phyloP scores from a whole-genome alignment of 768 basidiomycete genomes.

The Suillus decipiens region DNA sequence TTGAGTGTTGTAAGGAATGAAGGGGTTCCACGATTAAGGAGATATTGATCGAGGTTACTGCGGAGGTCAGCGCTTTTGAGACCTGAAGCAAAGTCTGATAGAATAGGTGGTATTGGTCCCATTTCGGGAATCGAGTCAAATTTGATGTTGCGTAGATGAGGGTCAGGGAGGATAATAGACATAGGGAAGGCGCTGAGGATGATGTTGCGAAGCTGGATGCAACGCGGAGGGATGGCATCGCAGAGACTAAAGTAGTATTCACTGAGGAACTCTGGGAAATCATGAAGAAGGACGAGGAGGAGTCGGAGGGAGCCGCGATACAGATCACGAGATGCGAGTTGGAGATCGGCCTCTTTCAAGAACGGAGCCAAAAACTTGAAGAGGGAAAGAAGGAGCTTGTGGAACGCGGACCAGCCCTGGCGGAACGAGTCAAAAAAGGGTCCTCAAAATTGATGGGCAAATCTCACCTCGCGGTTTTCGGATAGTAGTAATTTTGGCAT shows the following conservation, averaged over 20 bases:
- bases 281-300: slow-evolving; percentile 93
- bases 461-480: slow-evolving; percentile 79
- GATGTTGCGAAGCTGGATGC: slow-evolving; percentile 96
- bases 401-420: slow-evolving; percentile 94
- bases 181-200: slow-evolving; percentile 95
- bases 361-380: slow-evolving; percentile 95
- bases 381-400: slow-evolving; percentile 88
- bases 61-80: slow-evolving; percentile 83
- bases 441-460: slow-evolving; percentile 1
- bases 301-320: slow-evolving; percentile 90
- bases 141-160: slow-evolving; percentile 72
- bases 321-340: slow-evolving; percentile 78
- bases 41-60: slow-evolving; percentile 78
- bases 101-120: slow-evolving; percentile 87
- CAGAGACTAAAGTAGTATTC: slow-evolving; percentile 97
- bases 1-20: slow-evolving; percentile 77
- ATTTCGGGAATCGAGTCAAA: slow-evolving; percentile 84
- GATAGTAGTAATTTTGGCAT: slow-evolving; percentile 93
- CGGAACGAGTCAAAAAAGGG: slow-evolving; percentile 15
- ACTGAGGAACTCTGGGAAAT: slow-evolving; percentile 97
- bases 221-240: slow-evolving; percentile 88
- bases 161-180: slow-evolving; percentile 78
- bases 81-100: slow-evolving; percentile 87
- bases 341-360: slow-evolving; percentile 79
- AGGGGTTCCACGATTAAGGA: slow-evolving; percentile 72